A percentile compares a stretch with the other conserved stretches of the same genome.
Conservation (phyloP, 1,139 yeast genomes). For the Blastobotrys serpentis region DNA sequence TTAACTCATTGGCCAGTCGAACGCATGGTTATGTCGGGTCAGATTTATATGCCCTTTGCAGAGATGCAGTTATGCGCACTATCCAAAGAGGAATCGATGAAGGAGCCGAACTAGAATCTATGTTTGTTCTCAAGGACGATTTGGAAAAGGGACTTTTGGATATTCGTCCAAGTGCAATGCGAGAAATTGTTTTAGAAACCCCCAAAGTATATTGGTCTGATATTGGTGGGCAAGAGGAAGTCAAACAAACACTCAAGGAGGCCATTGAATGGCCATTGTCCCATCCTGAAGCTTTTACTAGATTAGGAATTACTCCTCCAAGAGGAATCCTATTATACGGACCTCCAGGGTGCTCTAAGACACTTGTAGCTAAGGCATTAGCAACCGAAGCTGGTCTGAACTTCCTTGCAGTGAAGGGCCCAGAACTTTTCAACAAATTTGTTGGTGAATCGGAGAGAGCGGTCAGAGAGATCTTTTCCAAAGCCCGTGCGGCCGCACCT, state of each 20-base stretch:
- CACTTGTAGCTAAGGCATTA: slow-evolving; percentile 88
- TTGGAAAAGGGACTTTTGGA: slow-evolving; percentile 68
- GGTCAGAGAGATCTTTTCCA: slow-evolving; percentile 82
- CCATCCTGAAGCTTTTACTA: slow-evolving; percentile 71
- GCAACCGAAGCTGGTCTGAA: slow-evolving; percentile 95
- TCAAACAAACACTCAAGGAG: slow-evolving; percentile 77
- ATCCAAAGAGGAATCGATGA: slow-evolving; percentile 57
- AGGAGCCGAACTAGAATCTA: slow-evolving; percentile 39
- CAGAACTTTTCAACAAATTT: slow-evolving; percentile 88
- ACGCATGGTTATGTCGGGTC: slow-evolving; percentile 99
- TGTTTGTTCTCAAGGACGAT: slow-evolving; percentile 50
- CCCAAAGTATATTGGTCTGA: slow-evolving; percentile 94
- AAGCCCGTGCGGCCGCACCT: slow-evolving; percentile 92
- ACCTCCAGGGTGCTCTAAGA: slow-evolving; percentile 96
- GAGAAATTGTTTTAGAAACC: slow-evolving; percentile 89
- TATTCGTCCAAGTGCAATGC: slow-evolving; percentile 93
- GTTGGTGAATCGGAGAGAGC: slow-evolving; percentile 94
- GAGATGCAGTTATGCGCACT: slow-evolving; percentile 86
- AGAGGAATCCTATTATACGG: slow-evolving; percentile 89
- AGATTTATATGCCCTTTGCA: slow-evolving; percentile 79
- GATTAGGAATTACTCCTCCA: slow-evolving; percentile 84
- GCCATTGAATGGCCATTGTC: slow-evolving; percentile 90
- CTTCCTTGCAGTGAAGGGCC: slow-evolving; percentile 92
- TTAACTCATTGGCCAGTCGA: slow-evolving; percentile 59
- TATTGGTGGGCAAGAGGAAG: slow-evolving; percentile 89